Base-by-base conservation (phyloP, 75 land plant genomes). In the Isoetes taiwanensis region DNA sequence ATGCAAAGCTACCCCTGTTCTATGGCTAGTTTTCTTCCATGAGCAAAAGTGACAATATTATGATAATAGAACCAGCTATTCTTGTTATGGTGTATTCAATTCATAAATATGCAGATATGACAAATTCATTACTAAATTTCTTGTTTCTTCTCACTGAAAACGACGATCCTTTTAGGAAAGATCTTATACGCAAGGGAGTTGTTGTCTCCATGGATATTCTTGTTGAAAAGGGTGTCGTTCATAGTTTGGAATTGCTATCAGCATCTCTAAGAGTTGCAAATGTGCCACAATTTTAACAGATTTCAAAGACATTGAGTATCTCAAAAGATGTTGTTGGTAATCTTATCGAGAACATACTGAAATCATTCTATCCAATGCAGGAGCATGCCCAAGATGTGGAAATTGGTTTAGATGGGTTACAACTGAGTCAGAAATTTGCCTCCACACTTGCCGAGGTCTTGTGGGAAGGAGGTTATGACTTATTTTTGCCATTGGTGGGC, bases 41-140 rank as follows among this genome's bases (percentile, higher is more conserved):
- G 70, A 80, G 72, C 28, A 72, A 64, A 56, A 64, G 68, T 4
- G 99, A 94, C 55, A 78, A 78, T 52, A 68, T 94, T 4, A 94
- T 94, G 96, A 89, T 85, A 37, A 82, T 94, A 54, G 99, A 94
- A 64, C 99, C 96, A 32, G 90, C 80, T 11, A 80, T 94, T 31
- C 69, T 89, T 1, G 54, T 94, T 27, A 82, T 89, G 78, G 80
- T 89, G 57, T 46, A 80, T 57, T 94, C 99, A 1, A 69, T 94
- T 2, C 90, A 86, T 0, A 73, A 67, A 58, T 84, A 89, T 56
- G 57, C 65, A 0, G 87, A 82, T 53, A 74, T 94, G 23, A 82
- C 96, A 6, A 73, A 82, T n/a, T 61, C 74, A 6, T 81, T 94
- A 30, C 74, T 94, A 59, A 90, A 94, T 46, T 94, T 89, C 73